phyloP scores from a whole-genome alignment of 129 eudicot species.

The Daucus carota region DH1_v3.0 NC_030387.2:4017501-4018000 shows the following conservation, averaged over 20 bases:
- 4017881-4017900: conserved; percentile 89
- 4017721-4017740: background rate
- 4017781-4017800: background rate
- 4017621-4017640: background rate
- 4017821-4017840: background rate
- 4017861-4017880: conserved; percentile 89
- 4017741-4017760: background rate
- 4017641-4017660: background rate
- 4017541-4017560: background rate
- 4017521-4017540: background rate
- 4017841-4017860: conserved; percentile 68
- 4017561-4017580: background rate
- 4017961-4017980: conserved; percentile 74
- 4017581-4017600: background rate
- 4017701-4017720: background rate
- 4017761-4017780: background rate
- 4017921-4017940: conserved; percentile 89
- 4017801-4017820: background rate
- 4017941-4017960: conserved; percentile 87
- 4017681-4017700: background rate
- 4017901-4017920: conserved; percentile 93
- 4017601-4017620: background rate
- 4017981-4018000: conserved; percentile 69
- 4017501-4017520: background rate
- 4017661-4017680: background rate